Evolutionary conservation across 2,329 filamentous ascomycete species (phyloP).

Genomic region (Tolypocladium guangdongense): DNA sequence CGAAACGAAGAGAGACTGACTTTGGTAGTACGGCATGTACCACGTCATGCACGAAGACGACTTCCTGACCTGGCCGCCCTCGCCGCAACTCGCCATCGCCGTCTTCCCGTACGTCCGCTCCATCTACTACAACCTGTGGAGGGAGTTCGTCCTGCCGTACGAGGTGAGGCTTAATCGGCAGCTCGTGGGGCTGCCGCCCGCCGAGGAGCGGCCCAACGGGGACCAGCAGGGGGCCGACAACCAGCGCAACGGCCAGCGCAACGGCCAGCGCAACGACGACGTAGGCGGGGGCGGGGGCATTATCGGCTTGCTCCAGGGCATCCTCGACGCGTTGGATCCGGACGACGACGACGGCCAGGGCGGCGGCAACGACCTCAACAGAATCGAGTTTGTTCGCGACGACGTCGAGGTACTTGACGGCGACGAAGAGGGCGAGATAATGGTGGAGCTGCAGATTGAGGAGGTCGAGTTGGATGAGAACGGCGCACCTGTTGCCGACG

Average conservation of each 20-base stretch:
- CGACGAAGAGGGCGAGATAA: slow-evolving; percentile 9
- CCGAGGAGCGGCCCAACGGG: slow-evolving; percentile 14
- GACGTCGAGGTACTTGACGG: slow-evolving; percentile 1
- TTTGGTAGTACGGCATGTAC: slow-evolving; percentile 33
- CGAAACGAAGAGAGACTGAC: slow-evolving; percentile 3
- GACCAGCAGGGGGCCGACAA: slow-evolving; percentile 10
- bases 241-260: slow-evolving; percentile 7
- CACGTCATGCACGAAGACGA: slow-evolving; percentile 32
- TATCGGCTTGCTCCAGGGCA: slow-evolving; percentile 22
- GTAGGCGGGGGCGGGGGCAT: slow-evolving; percentile 21
- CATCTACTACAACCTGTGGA: slow-evolving; percentile 36
- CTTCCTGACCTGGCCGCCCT: slow-evolving; percentile 42
- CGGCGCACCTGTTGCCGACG: slow-evolving; percentile 8
- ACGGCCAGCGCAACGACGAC: no score
- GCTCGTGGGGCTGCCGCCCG: slow-evolving; percentile 27
- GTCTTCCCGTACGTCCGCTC: slow-evolving; percentile 35
- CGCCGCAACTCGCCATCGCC: slow-evolving; percentile 38
- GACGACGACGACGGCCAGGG: slow-evolving; percentile 18
- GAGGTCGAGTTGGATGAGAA: slow-evolving; percentile 28
- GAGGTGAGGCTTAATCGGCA: slow-evolving; percentile 38
- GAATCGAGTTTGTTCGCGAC: slow-evolving; percentile 4
- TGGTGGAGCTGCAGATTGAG: slow-evolving; percentile 23
- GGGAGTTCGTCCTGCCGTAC: slow-evolving; percentile 31
- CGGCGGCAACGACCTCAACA: slow-evolving; percentile 8
- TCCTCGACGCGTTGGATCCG: slow-evolving; percentile 25